Evolutionary conservation across 2,329 filamentous ascomycete species (phyloP).

Genomic region (Alternaria atra): DNA sequence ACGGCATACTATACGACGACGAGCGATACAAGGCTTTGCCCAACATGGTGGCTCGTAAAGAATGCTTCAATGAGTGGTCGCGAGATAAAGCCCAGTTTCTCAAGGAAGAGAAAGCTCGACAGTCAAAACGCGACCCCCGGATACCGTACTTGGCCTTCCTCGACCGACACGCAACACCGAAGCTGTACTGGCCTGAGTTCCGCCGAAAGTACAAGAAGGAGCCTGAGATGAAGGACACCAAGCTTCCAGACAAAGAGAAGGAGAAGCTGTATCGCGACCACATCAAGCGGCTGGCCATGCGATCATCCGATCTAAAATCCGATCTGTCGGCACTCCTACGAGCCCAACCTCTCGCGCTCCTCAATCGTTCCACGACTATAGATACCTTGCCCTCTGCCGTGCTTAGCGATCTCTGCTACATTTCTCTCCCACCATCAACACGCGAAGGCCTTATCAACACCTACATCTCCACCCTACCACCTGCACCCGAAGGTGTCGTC

Average conservation of each 20-base stretch:
- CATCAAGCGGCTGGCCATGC: conserved; percentile 70
- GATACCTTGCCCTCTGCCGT: conserved; percentile 69
- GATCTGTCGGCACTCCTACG: conserved; percentile 74
- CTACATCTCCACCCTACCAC: conserved; percentile 70
- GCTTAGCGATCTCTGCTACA: conserved; percentile 73
- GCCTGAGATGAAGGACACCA: conserved; percentile 76
- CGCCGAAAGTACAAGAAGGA: conserved; percentile 89
- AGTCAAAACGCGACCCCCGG: conserved; percentile 82
- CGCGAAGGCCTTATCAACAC: conserved; percentile 73
- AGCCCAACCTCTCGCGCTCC: conserved; percentile 63
- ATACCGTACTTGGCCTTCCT: conserved; percentile 85
- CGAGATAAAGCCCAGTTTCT: conserved; percentile 76
- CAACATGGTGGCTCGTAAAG: conserved; percentile 82
- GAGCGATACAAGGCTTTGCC: conserved; percentile 82
- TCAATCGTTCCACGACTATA: conserved; percentile 68
- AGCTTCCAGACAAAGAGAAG: conserved; percentile 69
- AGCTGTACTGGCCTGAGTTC: conserved; percentile 98
- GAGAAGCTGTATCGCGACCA: conserved; percentile 84
- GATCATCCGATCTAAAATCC: conserved; percentile 71
- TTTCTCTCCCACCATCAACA: conserved; percentile 68
- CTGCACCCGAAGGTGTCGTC: conserved; percentile 61
- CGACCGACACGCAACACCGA: conserved; percentile 82
- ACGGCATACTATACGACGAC: conserved; percentile 83
- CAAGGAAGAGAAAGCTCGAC: conserved; percentile 74
- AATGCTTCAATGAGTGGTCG: conserved; percentile 86